Percentiles rank a stretch among this genome's conserved stretches.
Conservation (phyloP, 768 basidiomycete species). For the Daedalea quercina region DNA sequence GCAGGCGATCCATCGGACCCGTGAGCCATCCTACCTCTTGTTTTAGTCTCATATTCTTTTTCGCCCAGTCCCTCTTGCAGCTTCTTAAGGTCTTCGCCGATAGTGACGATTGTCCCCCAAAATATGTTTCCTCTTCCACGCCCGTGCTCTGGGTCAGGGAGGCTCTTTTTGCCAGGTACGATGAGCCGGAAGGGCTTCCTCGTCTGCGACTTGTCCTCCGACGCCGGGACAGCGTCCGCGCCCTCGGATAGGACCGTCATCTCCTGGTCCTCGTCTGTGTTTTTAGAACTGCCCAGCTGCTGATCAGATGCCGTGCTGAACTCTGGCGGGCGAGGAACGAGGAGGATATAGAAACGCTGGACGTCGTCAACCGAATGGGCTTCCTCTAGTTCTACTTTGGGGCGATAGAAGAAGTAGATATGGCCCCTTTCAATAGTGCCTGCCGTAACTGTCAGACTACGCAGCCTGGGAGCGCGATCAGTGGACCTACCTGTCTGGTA, state of each 20-base stretch:
- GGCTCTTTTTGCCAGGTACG: conserved; percentile 50
- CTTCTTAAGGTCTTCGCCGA: conserved; percentile 43
- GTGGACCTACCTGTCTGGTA: conserved; percentile 15
- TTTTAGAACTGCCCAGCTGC: conserved; percentile 3
- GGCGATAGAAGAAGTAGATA: conserved; percentile 61
- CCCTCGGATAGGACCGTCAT: conserved; percentile 39
- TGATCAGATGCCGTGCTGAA: conserved; percentile 23
- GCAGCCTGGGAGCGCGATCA: neutral
- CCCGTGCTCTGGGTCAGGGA: conserved; percentile 41
- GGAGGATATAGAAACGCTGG: conserved; percentile 50
- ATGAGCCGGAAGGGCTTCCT: conserved; percentile 45
- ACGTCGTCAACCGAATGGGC: conserved; percentile 52
- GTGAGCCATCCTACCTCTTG: conserved; percentile 36
- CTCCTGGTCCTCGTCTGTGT: conserved; percentile 23
- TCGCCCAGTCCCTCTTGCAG: conserved; percentile 43
- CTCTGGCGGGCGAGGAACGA: conserved; percentile 48
- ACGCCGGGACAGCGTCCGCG: conserved; percentile 43
- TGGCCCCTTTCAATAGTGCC: conserved; percentile 54
- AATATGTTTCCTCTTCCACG: conserved; percentile 38
- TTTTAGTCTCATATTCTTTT: conserved; percentile 56
- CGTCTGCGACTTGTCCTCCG: conserved; percentile 24
- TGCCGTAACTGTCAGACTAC: conserved; percentile 13
- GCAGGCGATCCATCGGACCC: neutral
- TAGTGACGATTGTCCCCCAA: conserved; percentile 44
- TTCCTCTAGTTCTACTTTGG: conserved; percentile 46